Percentiles rank a stretch among this genome's conserved stretches.
These are phyloP conservation scores for Camelina laxa DNA, from an alignment of 345 rosid species.

Conservation along the genomic window DNA sequence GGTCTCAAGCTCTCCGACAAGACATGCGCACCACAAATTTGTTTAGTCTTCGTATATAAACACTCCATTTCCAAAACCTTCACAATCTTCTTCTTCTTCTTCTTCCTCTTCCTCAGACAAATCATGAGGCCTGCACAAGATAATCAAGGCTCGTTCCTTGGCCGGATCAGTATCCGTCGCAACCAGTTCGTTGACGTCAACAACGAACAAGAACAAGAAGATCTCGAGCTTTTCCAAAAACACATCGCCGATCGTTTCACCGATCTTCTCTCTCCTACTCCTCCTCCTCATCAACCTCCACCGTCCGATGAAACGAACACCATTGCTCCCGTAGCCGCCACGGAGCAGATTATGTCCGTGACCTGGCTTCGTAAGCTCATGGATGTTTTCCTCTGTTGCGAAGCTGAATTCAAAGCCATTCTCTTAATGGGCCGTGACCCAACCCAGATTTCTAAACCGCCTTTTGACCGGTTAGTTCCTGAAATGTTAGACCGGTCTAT, in stretches of 20 bases:
- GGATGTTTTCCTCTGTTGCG: constrained; percentile 89
- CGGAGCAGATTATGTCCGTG: constrained; percentile 64
- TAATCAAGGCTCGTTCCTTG: constrained; percentile 76
- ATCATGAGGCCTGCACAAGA: constrained; percentile 77
- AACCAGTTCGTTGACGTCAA: constrained; percentile 86
- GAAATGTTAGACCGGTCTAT: constrained; percentile 81
- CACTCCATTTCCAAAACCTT: constrained; percentile 19
- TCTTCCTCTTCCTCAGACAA: constrained; percentile 14
- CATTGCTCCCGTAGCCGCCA: constrained; percentile 25
- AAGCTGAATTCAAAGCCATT: constrained; percentile 92
- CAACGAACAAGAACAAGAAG: constrained; percentile 80
- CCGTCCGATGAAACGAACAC: constrained; percentile 38
- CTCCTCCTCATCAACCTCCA: constrained; percentile 38
- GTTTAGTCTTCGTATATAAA: constrained; percentile 32
- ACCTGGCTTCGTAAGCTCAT: constrained; percentile 86
- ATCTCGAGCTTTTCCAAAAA: constrained; percentile 81
- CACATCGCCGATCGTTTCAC: constrained; percentile 83
- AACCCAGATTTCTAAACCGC: constrained; percentile 70
- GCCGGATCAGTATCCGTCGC: constrained; percentile 83
- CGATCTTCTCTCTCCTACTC: constrained; percentile 57
- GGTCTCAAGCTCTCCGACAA: constrained; percentile 48
- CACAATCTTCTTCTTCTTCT: constrained; percentile 28
- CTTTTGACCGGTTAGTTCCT: constrained; percentile 79
- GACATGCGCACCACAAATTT: constrained; percentile 43
- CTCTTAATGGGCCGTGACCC: constrained; percentile 76